Conservation (phyloP, 352 stramenopile species). For the Globisporangium sylvaticum region DNA sequence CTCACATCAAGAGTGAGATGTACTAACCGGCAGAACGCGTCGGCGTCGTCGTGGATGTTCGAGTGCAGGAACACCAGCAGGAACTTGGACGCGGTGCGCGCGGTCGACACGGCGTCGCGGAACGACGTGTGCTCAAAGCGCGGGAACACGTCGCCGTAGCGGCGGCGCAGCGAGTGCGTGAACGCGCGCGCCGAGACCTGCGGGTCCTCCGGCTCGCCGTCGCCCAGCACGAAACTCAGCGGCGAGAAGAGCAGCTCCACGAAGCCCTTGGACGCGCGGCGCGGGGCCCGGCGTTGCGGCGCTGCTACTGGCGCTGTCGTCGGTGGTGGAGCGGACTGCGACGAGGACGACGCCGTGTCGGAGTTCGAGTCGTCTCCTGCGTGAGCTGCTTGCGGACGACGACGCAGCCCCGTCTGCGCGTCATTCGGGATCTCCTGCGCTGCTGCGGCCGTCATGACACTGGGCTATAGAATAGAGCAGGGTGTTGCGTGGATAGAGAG, state of each 20-base stretch:
- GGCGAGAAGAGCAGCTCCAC: constrained; percentile 75
- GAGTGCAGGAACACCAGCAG: constrained; percentile 83
- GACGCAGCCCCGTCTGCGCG: constrained; percentile 19
- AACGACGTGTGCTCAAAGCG: constrained; percentile 82
- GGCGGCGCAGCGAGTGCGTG: constrained; percentile 42
- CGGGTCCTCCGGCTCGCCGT: constrained; percentile 64
- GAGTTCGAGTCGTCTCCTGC: constrained; percentile 10
- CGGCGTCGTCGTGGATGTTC: constrained; percentile 77
- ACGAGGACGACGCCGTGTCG: constrained; percentile 16
- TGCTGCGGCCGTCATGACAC: constrained; percentile 14
- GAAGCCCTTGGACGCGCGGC: constrained; percentile 41
- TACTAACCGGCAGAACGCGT: constrained; percentile 61
- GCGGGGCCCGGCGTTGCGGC: not conserved
- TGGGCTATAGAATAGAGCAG: not conserved
- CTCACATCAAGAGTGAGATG: not conserved
- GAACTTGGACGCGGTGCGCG: constrained; percentile 80
- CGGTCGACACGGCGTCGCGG: constrained; percentile 72
- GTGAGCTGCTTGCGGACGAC: constrained; percentile 24
- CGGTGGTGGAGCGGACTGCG: constrained; percentile 5
- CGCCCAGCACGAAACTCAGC: constrained; percentile 67
- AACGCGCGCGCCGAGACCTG: constrained; percentile 56
- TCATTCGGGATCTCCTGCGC: constrained; percentile 4
- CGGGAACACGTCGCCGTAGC: constrained; percentile 59
- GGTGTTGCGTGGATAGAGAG: not conserved
- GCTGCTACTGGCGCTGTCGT: not conserved